Evolutionary conservation across 176 grass and related monocot genomes (phyloP).

Genomic region (Oryza officinalis): DNA sequence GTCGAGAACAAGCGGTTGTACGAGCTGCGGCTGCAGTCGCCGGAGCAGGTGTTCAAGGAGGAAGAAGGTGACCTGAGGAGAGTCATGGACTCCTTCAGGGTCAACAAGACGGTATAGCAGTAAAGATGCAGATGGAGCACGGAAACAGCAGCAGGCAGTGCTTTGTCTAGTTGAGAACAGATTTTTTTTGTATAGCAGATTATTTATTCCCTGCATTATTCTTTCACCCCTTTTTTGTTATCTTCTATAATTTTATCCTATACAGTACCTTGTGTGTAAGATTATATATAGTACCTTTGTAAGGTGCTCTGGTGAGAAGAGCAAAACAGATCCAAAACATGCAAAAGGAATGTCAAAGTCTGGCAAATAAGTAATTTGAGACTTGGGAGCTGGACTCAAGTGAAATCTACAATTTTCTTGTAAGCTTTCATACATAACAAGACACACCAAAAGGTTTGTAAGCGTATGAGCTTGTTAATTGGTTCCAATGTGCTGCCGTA

Average conservation of each 20-base stretch:
- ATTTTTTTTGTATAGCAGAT: conserved; percentile 20
- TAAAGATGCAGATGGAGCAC: background rate
- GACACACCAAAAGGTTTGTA: background rate
- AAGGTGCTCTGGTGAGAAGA: background rate
- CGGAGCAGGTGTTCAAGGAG: conserved; percentile 67
- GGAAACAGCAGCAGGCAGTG: conserved; percentile 9
- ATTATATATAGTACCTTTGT: background rate
- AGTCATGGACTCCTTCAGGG: conserved; percentile 91
- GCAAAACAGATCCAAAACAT: background rate
- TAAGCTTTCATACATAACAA: background rate
- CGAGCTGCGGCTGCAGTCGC: conserved; percentile 77
- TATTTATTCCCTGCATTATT: background rate
- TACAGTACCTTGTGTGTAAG: background rate
- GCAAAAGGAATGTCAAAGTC: background rate
- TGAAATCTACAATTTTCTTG: background rate
- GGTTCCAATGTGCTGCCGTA: background rate
- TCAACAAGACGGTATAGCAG: conserved; percentile 41
- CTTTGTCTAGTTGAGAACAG: background rate
- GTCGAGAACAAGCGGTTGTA: conserved; percentile 93
- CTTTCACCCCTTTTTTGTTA: background rate
- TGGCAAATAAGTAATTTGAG: background rate
- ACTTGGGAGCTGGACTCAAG: background rate
- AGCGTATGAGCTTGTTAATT: background rate
- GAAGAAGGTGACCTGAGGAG: conserved; percentile 73
- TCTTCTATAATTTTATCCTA: background rate